Evolutionary conservation across 176 grass and related monocot genomes (phyloP).

Genomic region (Carex kokanica): DNA sequence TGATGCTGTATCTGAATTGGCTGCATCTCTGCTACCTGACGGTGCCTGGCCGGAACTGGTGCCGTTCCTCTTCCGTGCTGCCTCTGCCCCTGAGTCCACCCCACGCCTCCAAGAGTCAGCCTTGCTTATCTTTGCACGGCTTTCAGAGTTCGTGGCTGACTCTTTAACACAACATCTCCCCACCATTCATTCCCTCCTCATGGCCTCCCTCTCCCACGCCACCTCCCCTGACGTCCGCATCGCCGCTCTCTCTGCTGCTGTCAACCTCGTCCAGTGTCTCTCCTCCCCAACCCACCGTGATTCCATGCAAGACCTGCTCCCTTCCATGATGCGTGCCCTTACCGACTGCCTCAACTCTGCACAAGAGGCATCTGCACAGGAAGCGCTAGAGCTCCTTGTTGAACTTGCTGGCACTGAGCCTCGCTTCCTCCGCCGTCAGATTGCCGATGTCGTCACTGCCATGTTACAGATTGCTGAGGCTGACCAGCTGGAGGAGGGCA

Average conservation of each 20-base stretch:
- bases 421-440: slow-evolving; percentile 78
- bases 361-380: slow-evolving; percentile 86
- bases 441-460: slow-evolving; percentile 77
- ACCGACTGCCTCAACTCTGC: slow-evolving; percentile 78
- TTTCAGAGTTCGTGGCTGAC: slow-evolving; percentile 68
- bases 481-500: slow-evolving; percentile 68
- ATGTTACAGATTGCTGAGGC: slow-evolving; percentile 90
- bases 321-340: slow-evolving; percentile 86
- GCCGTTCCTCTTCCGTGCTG: slow-evolving; percentile 78
- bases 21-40: slow-evolving; percentile 61
- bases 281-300: slow-evolving; percentile 65
- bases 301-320: slow-evolving; percentile 79
- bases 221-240: slow-evolving; percentile 88
- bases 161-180: slow-evolving; percentile 63
- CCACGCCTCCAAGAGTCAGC: slow-evolving; percentile 74
- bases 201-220: slow-evolving; percentile 55
- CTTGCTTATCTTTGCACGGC: slow-evolving; percentile 69
- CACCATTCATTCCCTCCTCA: slow-evolving; percentile 78
- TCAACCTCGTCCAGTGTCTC: slow-evolving; percentile 87
- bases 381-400: slow-evolving; percentile 87
- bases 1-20: slow-evolving; percentile 83
- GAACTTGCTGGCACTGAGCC: slow-evolving; percentile 86
- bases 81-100: slow-evolving; percentile 43
- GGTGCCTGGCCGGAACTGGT: slow-evolving; percentile 69
- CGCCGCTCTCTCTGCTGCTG: slow-evolving; percentile 57